phyloP scores from a whole-genome alignment of 192 early-diverging fungal species.

The Coemansia guatemalensis region DNA sequence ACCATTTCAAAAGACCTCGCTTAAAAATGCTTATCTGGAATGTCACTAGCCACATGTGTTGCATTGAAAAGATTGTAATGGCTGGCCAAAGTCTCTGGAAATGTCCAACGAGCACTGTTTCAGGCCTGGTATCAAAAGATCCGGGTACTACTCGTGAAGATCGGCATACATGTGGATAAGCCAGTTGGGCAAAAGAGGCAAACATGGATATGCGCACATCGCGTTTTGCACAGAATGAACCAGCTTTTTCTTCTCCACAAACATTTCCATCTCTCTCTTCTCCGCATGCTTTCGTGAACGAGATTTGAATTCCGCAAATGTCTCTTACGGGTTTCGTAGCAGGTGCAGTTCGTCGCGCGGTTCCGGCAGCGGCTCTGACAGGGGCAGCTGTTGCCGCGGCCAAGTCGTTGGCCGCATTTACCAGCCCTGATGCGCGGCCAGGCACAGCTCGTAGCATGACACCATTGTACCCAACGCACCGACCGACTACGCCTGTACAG shows the following conservation, averaged over 20 bases:
- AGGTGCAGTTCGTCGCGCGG: constrained; percentile 20
- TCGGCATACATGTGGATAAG: not conserved
- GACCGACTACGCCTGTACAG: constrained; percentile 65
- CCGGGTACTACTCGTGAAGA: too few species aligned
- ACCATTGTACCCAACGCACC: constrained; percentile 62
- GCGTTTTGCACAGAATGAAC: not conserved
- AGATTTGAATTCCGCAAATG: constrained; percentile 15
- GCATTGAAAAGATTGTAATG: too few species aligned
- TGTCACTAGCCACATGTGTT: too few species aligned
- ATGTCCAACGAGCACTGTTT: too few species aligned
- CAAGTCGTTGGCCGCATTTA: constrained; percentile 45
- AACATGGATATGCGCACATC: not conserved
- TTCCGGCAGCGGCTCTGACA: constrained; percentile 25
- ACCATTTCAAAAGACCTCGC: too few species aligned
- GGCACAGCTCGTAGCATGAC: constrained; percentile 29
- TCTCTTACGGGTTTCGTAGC: constrained; percentile 26
- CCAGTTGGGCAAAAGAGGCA: not conserved
- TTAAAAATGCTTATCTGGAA: too few species aligned
- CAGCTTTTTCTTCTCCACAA: not conserved
- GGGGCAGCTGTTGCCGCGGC: constrained; percentile 27
- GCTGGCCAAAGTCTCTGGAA: too few species aligned
- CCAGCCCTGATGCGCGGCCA: constrained; percentile 46
- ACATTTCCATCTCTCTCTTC: not conserved
- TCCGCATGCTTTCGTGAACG: not conserved
- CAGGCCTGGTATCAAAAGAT: too few species aligned